Evolutionary conservation across 1,284 basidiomycete genomes (phyloP).

Genomic region (Cystobasidiaceae sp.): DNA sequence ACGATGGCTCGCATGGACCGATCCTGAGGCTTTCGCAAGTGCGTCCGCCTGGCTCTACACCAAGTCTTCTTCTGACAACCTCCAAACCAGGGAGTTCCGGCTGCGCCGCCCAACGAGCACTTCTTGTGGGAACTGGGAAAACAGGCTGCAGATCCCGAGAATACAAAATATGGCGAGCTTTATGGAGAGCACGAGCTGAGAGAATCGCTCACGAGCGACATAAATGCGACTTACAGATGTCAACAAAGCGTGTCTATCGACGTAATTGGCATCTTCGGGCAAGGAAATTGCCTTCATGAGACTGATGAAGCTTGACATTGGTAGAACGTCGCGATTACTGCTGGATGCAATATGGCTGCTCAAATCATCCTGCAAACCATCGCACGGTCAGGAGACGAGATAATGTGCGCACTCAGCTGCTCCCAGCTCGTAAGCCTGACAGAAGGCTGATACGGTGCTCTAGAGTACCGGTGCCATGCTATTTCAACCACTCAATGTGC

Average conservation of each 20-base stretch:
- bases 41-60: not conserved
- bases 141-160: conserved; percentile 51
- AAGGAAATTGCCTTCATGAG: not conserved
- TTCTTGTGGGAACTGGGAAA: conserved; percentile 56
- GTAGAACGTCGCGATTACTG: conserved; percentile 54
- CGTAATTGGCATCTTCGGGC: not conserved
- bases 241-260: not conserved
- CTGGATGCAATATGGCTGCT: conserved; percentile 58
- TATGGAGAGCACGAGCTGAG: conserved; percentile 61
- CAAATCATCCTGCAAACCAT: conserved; percentile 60
- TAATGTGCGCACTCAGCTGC: conserved; percentile 56
- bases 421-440: too few relatives aligned
- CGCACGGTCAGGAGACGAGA: conserved; percentile 65
- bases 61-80: not conserved
- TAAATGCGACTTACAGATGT: conserved; percentile 59
- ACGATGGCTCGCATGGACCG: conserved; percentile 44
- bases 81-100: conserved; percentile 58
- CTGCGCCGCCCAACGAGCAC: conserved; percentile 56
- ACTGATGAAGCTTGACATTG: conserved; percentile 12
- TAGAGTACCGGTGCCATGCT: conserved; percentile 50
- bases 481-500: conserved; percentile 52
- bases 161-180: conserved; percentile 61
- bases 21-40: conserved; percentile 69
- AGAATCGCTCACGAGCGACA: conserved; percentile 59
- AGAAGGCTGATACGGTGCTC: too few relatives aligned